A percentile compares a stretch with the other conserved stretches of the same genome.
These are phyloP conservation scores for Diaporthe humulicola DNA, from an alignment of 2,329 filamentous ascomycete genomes.

Conservation along the genomic window DNA sequence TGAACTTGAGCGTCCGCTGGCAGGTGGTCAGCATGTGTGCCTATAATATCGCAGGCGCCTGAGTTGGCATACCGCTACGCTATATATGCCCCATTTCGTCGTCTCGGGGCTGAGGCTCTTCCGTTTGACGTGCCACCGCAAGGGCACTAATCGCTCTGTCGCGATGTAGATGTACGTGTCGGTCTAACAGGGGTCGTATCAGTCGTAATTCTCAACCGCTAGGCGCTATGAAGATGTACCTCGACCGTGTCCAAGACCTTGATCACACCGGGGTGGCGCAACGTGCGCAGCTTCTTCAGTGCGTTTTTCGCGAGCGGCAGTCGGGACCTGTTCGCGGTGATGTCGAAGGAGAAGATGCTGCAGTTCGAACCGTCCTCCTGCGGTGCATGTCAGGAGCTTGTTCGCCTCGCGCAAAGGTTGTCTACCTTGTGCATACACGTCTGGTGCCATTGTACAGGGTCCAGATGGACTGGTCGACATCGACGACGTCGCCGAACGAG, in stretches of 20 bases:
- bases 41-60: background rate
- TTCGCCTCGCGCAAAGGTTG: background rate
- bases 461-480: conserved; percentile 95
- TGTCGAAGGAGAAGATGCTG: conserved; percentile 97
- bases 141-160: conserved; percentile 87
- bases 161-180: conserved; percentile 97
- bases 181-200: conserved; percentile 67
- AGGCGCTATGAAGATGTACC: conserved; percentile 60
- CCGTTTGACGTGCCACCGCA: conserved; percentile 91
- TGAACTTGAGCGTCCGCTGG: conserved; percentile 92
- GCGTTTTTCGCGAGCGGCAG: conserved; percentile 93
- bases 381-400: conserved; percentile 22
- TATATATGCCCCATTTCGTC: conserved; percentile 95
- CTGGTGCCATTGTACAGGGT: conserved; percentile 95
- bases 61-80: conserved; percentile 74
- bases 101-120: conserved; percentile 92
- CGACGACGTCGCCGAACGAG: conserved; percentile 91
- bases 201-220: conserved; percentile 41
- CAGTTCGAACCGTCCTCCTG: conserved; percentile 95
- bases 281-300: conserved; percentile 90
- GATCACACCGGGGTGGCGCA: conserved; percentile 94
- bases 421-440: conserved; percentile 69
- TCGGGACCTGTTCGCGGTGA: conserved; percentile 82
- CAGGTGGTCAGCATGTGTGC: conserved; percentile 13
- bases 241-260: conserved; percentile 96